Conservation (phyloP, 2,329 filamentous ascomycete genomes). For the Colletotrichum spaethianum region DNA sequence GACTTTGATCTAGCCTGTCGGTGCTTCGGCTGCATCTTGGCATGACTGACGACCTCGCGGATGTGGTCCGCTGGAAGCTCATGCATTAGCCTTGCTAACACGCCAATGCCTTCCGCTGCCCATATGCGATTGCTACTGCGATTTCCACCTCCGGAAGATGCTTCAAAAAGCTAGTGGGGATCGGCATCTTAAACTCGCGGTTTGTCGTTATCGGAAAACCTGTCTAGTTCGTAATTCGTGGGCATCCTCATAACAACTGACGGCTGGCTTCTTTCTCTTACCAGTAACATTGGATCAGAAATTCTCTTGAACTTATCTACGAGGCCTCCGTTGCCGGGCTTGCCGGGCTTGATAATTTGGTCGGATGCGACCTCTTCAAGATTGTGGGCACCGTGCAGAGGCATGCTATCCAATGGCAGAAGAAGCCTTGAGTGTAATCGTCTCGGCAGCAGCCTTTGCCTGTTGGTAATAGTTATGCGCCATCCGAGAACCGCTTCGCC, state of each 20-base stretch:
- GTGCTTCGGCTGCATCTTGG: slow-evolving; percentile 16
- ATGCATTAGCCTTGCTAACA: slow-evolving; percentile 24
- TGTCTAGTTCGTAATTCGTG: not conserved
- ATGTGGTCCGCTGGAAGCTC: slow-evolving; percentile 20
- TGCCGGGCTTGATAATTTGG: not conserved
- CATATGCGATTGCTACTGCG: not conserved
- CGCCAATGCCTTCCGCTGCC: slow-evolving; percentile 5
- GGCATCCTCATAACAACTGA: not conserved
- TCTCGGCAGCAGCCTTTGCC: not conserved
- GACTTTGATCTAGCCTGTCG: not conserved
- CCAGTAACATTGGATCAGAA: not conserved
- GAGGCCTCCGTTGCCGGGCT: not conserved
- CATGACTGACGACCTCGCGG: slow-evolving; percentile 8
- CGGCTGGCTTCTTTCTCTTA: not conserved
- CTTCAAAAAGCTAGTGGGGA: not conserved
- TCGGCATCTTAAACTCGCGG: not conserved
- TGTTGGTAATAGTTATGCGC: slow-evolving; percentile 1
- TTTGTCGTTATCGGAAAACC: no score
- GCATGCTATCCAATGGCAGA: not conserved
- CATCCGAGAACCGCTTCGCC: slow-evolving; percentile 5
- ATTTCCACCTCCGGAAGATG: not conserved
- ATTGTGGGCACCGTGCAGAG: not conserved
- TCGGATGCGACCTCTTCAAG: not conserved
- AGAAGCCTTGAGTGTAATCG: not conserved
- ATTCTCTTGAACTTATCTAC: not conserved